Evolutionary conservation across 2,329 filamentous ascomycete species (phyloP).

Genomic region (Alternaria incomplexa): DNA sequence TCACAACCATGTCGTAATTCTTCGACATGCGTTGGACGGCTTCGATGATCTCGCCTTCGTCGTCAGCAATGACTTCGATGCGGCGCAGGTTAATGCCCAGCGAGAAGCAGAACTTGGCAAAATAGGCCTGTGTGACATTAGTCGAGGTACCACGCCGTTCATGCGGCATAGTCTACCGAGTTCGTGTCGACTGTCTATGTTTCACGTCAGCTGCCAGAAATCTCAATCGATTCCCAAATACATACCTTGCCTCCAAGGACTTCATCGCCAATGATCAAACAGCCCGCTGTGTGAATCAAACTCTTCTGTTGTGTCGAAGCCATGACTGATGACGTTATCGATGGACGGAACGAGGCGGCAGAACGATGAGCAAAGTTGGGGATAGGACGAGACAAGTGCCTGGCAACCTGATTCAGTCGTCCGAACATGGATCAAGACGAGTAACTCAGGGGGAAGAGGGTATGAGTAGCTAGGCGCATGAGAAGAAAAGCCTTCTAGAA

Average conservation of each 20-base stretch:
- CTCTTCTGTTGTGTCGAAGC: constrained; percentile 62
- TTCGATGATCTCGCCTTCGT: constrained; percentile 88
- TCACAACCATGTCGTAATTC: constrained; percentile 93
- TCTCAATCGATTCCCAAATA: neutral
- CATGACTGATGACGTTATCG: constrained; percentile 52
- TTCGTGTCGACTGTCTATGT: constrained; percentile 69
- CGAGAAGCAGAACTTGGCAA: constrained; percentile 70
- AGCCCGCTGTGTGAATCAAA: constrained; percentile 86
- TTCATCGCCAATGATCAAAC: constrained; percentile 96
- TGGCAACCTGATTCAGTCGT: constrained; percentile 73
- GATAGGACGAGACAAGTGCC: constrained; percentile 71
- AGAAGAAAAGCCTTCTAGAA: constrained; percentile 8
- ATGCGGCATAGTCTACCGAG: constrained; percentile 47
- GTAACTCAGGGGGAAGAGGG: neutral
- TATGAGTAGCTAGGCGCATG: constrained; percentile 29
- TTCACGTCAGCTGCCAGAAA: constrained; percentile 25
- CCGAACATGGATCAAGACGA: constrained; percentile 69
- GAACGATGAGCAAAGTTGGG: constrained; percentile 63
- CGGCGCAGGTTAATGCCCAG: constrained; percentile 75
- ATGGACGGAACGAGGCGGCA: constrained; percentile 39
- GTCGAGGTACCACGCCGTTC: constrained; percentile 1
- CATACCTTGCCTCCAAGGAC: constrained; percentile 90
- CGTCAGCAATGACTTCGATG: constrained; percentile 92
- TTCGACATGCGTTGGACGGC: constrained; percentile 85
- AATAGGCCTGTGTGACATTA: constrained; percentile 54